These are phyloP conservation scores for Nadsonia commutata DNA, from an alignment of 1,139 yeast species.

Conservation along the genomic window DNA sequence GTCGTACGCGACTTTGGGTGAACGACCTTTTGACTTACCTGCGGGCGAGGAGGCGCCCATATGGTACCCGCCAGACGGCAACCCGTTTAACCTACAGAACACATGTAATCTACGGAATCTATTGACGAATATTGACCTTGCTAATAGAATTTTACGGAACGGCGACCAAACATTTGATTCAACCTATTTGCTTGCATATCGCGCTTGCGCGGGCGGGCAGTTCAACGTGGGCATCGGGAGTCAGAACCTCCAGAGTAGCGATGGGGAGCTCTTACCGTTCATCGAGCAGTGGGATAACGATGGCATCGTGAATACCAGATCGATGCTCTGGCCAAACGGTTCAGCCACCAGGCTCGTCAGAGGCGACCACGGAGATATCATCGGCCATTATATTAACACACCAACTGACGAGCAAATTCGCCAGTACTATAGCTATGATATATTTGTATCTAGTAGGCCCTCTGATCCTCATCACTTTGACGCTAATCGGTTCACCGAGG, in stretches of 20 bases:
- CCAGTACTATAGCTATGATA: background rate
- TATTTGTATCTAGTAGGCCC: background rate
- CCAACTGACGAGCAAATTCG: background rate
- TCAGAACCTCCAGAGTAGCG: background rate
- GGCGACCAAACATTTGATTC: background rate
- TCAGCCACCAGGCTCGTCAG: background rate
- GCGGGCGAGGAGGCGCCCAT: background rate
- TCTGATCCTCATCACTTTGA: background rate
- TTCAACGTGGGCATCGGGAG: background rate
- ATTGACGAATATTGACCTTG: background rate
- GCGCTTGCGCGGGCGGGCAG: background rate
- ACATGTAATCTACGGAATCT: background rate
- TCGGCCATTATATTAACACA: background rate
- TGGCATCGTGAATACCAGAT: background rate
- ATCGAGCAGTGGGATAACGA: background rate
- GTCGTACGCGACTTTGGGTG: background rate
- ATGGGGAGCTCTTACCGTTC: background rate
- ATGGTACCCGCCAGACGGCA: background rate
- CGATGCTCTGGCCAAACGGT: background rate
- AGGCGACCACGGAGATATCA: background rate
- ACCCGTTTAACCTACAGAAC: background rate
- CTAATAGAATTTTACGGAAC: background rate
- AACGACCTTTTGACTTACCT: background rate
- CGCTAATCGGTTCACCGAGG: background rate
- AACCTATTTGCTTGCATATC: background rate